Evolutionary conservation across 129 eudicot species (phyloP), one percentile per base, ranked within the genome.

Genomic region (Lactuca saligna): DNA sequence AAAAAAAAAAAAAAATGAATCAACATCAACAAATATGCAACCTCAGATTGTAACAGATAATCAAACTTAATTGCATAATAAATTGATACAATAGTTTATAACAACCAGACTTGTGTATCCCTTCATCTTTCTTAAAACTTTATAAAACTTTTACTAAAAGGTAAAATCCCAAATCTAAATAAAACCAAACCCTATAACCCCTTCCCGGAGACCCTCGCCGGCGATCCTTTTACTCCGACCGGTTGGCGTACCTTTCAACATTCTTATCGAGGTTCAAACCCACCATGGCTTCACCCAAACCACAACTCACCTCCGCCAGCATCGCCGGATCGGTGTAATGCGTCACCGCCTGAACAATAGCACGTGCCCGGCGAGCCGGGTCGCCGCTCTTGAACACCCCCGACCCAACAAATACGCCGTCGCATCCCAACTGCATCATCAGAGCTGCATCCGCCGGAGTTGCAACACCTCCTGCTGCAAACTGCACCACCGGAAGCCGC

Each of bases 371-470:
- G 59, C 70, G 66, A 0, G 75, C 83, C 0, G 86, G 86, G 44
- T 82, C 86, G 0, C 80, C 86, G 9, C 86, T 82, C 78, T 82
- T 82, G 66, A 82, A 82, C 69, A 82, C 83, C 2, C 86, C 86
- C 0, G 83, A 82, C 3, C 86, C 86, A 3, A 82, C 83, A 59
- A 82, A 82, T 0, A 82, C 86, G 0, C 86, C 86, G 9, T 78
- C 86, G 20, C 86, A 82, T 7, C 86, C 86, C 75, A 82, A 44
- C 51, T 82, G 86, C 86, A 82, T 82, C 86, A 82, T 82, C 61
- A 82, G 71, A 17, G 83, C 86, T 12, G 83, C 83, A 31, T 82
- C 86, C 6, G 82, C 83, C 7, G 86, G 86, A 8, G 86, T 82
- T 1, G 83, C 86, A 29, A 82, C 86, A 6, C 86, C 86, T 0